These are phyloP conservation scores for Pulveroboletus sp. DNA, from an alignment of 768 basidiomycete genomes.

Conservation along the genomic window DNA sequence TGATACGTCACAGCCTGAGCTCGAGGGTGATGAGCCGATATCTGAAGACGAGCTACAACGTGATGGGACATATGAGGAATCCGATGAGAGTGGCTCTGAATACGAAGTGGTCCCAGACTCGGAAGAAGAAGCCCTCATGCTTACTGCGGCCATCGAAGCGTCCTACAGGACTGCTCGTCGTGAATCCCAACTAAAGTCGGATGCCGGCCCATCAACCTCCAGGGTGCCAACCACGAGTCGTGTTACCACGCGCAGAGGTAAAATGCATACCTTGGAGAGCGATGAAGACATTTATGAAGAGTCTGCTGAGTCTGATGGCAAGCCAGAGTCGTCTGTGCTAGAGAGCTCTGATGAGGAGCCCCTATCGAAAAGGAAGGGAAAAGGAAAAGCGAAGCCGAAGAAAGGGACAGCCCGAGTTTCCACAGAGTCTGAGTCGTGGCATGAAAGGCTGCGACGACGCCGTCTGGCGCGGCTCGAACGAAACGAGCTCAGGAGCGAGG, in stretches of 20 bases:
- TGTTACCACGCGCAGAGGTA: constrained; percentile 35
- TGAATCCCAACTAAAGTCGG: constrained; percentile 26
- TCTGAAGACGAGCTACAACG: constrained; percentile 39
- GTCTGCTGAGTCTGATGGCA: constrained; percentile 1
- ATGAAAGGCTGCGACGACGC: constrained; percentile 6
- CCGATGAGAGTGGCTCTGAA: constrained; percentile 54
- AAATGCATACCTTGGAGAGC: neutral
- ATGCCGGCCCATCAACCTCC: constrained; percentile 31
- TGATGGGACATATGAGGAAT: constrained; percentile 43
- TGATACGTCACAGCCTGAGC: constrained; percentile 20
- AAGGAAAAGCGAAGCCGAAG: constrained; percentile 23
- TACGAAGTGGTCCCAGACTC: constrained; percentile 42
- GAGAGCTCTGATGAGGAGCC: constrained; percentile 16
- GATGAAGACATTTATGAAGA: constrained; percentile 10
- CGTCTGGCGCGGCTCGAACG: constrained; percentile 19
- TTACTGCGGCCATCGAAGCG: constrained; percentile 50
- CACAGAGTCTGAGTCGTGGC: constrained; percentile 1
- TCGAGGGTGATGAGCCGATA: constrained; percentile 24
- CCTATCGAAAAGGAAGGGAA: constrained; percentile 29
- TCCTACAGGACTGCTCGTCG: constrained; percentile 43
- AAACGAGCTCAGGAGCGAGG: constrained; percentile 40
- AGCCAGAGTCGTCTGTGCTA: constrained; percentile 7
- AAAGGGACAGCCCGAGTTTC: constrained; percentile 7
- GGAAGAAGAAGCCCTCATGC: constrained; percentile 41
- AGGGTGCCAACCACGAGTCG: constrained; percentile 39